These are phyloP conservation scores for Schwanniomyces pseudopolymorphus DNA, from an alignment of 805 yeast genomes.

Conservation along the genomic window DNA sequence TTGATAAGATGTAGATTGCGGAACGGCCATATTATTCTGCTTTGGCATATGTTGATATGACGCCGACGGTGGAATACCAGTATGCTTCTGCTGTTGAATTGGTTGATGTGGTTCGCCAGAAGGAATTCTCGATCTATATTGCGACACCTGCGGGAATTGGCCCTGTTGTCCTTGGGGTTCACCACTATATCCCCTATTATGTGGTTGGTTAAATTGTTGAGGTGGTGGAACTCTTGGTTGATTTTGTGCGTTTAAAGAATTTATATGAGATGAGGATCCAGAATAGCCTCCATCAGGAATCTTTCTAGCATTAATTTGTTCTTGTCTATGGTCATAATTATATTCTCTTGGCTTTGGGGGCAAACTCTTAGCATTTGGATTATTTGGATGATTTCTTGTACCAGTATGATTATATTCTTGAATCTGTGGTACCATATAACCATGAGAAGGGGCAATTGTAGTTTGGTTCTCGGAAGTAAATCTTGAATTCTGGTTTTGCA, in stretches of 20 bases:
- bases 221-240: constrained; percentile 1
- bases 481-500: constrained; percentile 13
- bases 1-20: constrained; percentile 6
- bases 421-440: not conserved
- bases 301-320: not conserved
- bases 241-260: not conserved
- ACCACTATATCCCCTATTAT: not conserved
- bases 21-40: not conserved
- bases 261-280: not conserved
- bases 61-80: constrained; percentile 9
- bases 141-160: not conserved
- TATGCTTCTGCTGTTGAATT: not conserved
- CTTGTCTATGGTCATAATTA: not conserved
- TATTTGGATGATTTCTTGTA: not conserved
- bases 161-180: constrained; percentile 2
- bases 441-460: constrained; percentile 3
- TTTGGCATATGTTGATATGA: not conserved
- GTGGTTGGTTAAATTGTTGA: no score
- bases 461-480: not conserved
- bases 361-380: not conserved
- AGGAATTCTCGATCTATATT: not conserved
- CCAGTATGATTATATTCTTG: not conserved
- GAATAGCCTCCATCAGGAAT: not conserved
- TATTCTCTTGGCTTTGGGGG: not conserved
- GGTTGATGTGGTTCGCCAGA: not conserved